Base-by-base conservation (phyloP, 2,329 filamentous ascomycete genomes). In the Epichloe aotearoae region DNA sequence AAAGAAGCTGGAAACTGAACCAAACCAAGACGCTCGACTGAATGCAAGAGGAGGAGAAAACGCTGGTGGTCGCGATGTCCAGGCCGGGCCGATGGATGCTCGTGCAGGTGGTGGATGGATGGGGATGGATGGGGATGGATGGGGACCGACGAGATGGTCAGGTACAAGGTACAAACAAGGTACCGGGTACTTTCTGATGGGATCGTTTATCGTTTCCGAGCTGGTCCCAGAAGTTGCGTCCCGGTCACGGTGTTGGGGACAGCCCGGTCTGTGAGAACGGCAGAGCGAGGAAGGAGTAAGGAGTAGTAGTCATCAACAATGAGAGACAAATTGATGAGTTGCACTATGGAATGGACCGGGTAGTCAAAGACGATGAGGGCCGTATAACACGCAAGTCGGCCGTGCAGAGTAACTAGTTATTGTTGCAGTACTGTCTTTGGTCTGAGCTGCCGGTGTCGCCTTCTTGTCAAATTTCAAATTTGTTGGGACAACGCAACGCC, bases 1-100 rank as follows among this genome's bases (percentile, higher is more conserved):
- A 37, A 34, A 49, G 42, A 48, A 40, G 46, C 23, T 49, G n/a
- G 45, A 42, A 46, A 50, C 19, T 19, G 36, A 45, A 33, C 33
- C 46, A 41, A 48, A 45, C 38, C 11, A 39, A 45, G 40, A 51
- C 45, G 33, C 11, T 19, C 26, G 50, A 39, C 39, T 30, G 20
- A 26, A 8, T 26, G 42, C 23, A 38, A n/a, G 11, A 40, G 47
- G 30, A 48, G 20, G 20, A 26, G 40, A 34, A 52, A 40, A 33
- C 39, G 15, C 43, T 48, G 40, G 26, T 26, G 46, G 49, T 30
- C 39, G 45, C 41, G 42, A 36, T 46, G 36, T 44, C 39, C 47
- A 34, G 30, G 44, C 34, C 33, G 39, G 36, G 47, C 23, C 33
- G 41, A 39, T 20, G 40, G 39, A 39, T 48, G 20, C 23, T 46